Percentiles rank a stretch among this genome's conserved stretches.
These are phyloP conservation scores for Monosporascus sp. DNA, from an alignment of 2,329 filamentous ascomycete genomes.

Conservation along the genomic window DNA sequence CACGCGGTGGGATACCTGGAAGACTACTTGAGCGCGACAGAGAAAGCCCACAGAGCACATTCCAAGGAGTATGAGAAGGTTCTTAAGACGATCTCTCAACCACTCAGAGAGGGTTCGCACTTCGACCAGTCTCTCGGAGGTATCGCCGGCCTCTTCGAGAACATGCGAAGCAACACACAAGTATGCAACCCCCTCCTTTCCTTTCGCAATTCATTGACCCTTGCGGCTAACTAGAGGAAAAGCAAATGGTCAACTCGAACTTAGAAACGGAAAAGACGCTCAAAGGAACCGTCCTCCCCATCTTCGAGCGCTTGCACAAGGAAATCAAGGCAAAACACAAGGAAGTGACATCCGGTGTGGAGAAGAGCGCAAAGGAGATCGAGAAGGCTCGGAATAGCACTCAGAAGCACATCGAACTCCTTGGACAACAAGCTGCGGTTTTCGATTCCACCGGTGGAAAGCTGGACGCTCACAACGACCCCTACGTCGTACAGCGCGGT, in stretches of 20 bases:
- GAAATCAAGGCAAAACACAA: conserved; percentile 97
- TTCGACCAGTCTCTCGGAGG: conserved; percentile 89
- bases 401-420: conserved; percentile 93
- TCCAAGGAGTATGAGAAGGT: conserved; percentile 95
- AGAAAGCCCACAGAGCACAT: conserved; percentile 79
- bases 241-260: conserved; percentile 84
- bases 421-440: conserved; percentile 76
- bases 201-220: neutral
- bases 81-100: conserved; percentile 84
- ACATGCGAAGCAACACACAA: conserved; percentile 84
- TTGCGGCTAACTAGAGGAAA: conserved; percentile 8
- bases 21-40: conserved; percentile 78
- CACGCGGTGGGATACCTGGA: conserved; percentile 88
- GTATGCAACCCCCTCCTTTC: conserved; percentile 30
- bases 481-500: conserved; percentile 79
- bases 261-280: conserved; percentile 87
- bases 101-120: conserved; percentile 83
- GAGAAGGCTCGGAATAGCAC: conserved; percentile 81
- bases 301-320: conserved; percentile 84
- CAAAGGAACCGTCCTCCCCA: conserved; percentile 78
- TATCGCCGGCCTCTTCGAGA: conserved; percentile 86
- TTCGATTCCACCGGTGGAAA: conserved; percentile 73
- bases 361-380: conserved; percentile 82
- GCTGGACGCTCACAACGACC: conserved; percentile 69
- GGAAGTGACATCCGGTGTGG: conserved; percentile 74